These are phyloP conservation scores for Psilocybe azurescens DNA, from an alignment of 768 basidiomycete genomes.

Conservation along the genomic window DNA sequence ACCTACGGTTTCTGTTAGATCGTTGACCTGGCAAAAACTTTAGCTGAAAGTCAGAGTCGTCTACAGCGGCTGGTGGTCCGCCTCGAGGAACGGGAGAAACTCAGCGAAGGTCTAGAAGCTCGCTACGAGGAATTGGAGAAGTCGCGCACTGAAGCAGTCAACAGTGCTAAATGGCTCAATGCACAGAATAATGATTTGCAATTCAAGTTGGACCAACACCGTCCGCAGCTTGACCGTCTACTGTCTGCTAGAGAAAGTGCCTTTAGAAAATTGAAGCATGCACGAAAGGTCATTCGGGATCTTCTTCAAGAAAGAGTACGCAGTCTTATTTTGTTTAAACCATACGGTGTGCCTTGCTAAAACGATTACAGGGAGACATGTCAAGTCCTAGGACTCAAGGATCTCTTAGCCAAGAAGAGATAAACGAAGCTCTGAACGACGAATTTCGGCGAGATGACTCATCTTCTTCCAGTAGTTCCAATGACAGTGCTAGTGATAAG, in stretches of 20 bases:
- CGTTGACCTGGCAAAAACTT: conserved; percentile 19
- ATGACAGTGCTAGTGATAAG: conserved; percentile 22
- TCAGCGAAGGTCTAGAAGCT: conserved; percentile 19
- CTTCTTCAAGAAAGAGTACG: conserved; percentile 48
- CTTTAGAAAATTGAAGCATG: conserved; percentile 38
- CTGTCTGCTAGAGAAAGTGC: conserved; percentile 38
- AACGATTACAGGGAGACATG: conserved; percentile 26
- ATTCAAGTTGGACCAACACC: conserved; percentile 25
- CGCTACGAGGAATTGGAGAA: conserved; percentile 45
- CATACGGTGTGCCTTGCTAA: neutral
- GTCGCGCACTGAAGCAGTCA: conserved; percentile 27
- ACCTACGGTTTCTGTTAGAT: conserved; percentile 17
- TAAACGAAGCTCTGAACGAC: conserved; percentile 29
- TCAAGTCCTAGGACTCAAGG: conserved; percentile 21
- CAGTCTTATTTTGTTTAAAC: conserved; percentile 6
- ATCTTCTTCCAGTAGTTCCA: conserved; percentile 19
- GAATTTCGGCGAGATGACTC: conserved; percentile 18
- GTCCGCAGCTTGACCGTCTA: conserved; percentile 36
- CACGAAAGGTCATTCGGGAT: conserved; percentile 45
- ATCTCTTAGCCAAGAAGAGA: conserved; percentile 25
- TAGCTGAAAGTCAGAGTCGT: conserved; percentile 22
- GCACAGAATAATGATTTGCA: conserved; percentile 40
- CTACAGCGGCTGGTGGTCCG: conserved; percentile 20
- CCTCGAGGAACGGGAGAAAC: conserved; percentile 17
- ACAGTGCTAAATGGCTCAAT: conserved; percentile 32